phyloP scores from a whole-genome alignment of 805 yeast species.

The Tetrapisispora namnaoensis region DNA sequence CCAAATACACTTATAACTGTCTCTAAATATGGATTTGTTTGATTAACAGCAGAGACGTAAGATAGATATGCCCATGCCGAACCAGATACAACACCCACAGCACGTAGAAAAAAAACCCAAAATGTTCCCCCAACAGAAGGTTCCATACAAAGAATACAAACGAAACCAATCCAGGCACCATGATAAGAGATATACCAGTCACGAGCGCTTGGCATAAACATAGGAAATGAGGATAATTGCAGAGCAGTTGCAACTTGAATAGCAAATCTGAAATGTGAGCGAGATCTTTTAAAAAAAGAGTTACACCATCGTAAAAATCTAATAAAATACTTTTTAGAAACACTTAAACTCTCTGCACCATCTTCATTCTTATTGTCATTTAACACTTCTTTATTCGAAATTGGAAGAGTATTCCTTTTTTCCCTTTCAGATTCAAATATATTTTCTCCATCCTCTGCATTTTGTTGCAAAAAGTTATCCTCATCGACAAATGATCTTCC shows the following conservation, averaged over 20 bases:
- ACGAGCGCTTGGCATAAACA: slow-evolving; percentile 38
- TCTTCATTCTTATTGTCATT: not conserved
- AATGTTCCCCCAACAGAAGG: slow-evolving; percentile 44
- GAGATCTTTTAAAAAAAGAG: slow-evolving; percentile 14
- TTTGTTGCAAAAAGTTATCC: slow-evolving; percentile 20
- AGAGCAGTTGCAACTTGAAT: slow-evolving; percentile 37
- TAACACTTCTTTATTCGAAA: slow-evolving; percentile 3
- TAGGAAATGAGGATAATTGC: slow-evolving; percentile 41
- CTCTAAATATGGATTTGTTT: slow-evolving; percentile 34
- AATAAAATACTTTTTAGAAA: slow-evolving; percentile 1
- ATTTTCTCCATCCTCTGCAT: slow-evolving; percentile 1
- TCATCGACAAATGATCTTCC: slow-evolving; percentile 24
- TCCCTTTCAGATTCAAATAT: not conserved
- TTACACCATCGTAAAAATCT: slow-evolving; percentile 8
- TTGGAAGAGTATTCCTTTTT: slow-evolving; percentile 4
- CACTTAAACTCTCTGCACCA: not conserved
- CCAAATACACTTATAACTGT: slow-evolving; percentile 36
- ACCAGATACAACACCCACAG: slow-evolving; percentile 39
- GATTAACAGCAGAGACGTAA: slow-evolving; percentile 36
- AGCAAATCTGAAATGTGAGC: slow-evolving; percentile 37
- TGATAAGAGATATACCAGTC: slow-evolving; percentile 40
- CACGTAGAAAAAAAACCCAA: slow-evolving; percentile 38
- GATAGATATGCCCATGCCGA: slow-evolving; percentile 42
- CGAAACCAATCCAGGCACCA: slow-evolving; percentile 48
- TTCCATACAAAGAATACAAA: slow-evolving; percentile 40